Base-by-base conservation (phyloP, 1,284 basidiomycete genomes). In the Fomitopsis pinicola region DNA sequence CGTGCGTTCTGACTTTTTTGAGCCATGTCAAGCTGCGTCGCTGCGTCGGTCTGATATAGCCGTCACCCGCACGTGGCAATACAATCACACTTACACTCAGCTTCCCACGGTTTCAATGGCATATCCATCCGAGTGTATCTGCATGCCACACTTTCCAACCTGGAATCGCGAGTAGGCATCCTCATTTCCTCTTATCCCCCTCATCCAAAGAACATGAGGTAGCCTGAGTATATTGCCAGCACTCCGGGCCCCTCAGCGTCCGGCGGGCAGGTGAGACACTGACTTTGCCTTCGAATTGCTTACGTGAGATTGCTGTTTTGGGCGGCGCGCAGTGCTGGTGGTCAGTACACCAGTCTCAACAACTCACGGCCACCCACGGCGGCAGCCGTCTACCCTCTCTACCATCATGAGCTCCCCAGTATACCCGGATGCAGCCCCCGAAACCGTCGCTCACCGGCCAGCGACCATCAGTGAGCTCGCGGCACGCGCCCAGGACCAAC, bases 391-490 rank as follows among this genome's bases (percentile, higher is more conserved):
- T 42, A 42, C 56, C 57, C 56, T 55, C 54, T 48, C 40, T n/a
- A 53, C 64, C 56, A 67, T 62, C 62, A 72, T 71, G 70, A 69
- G 62, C 59, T 64, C 66, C 28, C 38, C 69, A 7, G 30, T 63
- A 58, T 66, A 48, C 62, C 60, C 26, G 55, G 60, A 33, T 42
- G 55, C 61, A 9, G 55, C 60, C 2, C 17, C 50, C 14, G 42
- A 42, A 26, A 52, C 59, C 33, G 44, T 56, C 33, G 55, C 57
- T 58, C 63, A 69, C 58, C 69, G 70, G 3, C 73, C 73, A 22
- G 68, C 69, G 5, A 80, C 83, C 0, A 87, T 87, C 58, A 75
- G 80, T n/a, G 82, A 86, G 65, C 80, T 87, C 36, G 84, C 84
- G 17, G 76, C 79, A 15, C 69, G 70, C 57, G 82, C 84, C 6